Percentiles rank a stretch among this genome's conserved stretches.
Conservation (phyloP, 2,329 filamentous ascomycete genomes). For the Fusarium ramigenum region DNA sequence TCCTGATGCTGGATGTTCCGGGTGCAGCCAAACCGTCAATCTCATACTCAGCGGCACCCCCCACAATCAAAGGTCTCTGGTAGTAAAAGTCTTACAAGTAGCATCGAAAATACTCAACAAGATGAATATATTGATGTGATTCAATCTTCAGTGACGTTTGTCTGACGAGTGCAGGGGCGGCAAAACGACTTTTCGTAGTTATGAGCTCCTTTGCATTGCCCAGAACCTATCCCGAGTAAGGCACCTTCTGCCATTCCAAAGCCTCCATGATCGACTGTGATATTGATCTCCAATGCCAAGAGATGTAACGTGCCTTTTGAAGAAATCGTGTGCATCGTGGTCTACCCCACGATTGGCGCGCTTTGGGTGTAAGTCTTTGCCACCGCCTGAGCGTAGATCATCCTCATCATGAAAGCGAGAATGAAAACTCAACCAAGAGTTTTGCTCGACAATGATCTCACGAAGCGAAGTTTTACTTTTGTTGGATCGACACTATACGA, state of each 20-base stretch:
- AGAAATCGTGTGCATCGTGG: neutral
- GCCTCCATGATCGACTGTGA: neutral
- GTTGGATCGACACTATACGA: neutral
- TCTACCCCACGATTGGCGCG: slow-evolving; percentile 1
- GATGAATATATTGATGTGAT: neutral
- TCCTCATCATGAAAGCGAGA: neutral
- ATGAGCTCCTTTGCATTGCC: neutral
- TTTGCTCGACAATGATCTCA: neutral
- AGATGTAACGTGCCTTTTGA: slow-evolving; percentile 3
- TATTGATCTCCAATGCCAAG: neutral
- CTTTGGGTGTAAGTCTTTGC: neutral
- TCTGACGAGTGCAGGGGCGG: neutral
- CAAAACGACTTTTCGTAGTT: neutral
- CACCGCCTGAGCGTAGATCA: neutral
- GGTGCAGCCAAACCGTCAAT: neutral
- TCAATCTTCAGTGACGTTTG: neutral
- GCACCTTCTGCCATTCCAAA: slow-evolving; percentile 1
- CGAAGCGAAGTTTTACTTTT: neutral
- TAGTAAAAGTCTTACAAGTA: neutral
- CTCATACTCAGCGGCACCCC: slow-evolving; percentile 1
- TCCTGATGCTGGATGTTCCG: neutral
- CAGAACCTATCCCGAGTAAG: neutral
- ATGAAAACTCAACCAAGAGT: neutral
- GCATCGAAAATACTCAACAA: neutral
- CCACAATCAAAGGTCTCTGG: neutral